Base-by-base conservation (phyloP, 2,329 filamentous ascomycete species). In the Fonsecaea pugnacius region DNA sequence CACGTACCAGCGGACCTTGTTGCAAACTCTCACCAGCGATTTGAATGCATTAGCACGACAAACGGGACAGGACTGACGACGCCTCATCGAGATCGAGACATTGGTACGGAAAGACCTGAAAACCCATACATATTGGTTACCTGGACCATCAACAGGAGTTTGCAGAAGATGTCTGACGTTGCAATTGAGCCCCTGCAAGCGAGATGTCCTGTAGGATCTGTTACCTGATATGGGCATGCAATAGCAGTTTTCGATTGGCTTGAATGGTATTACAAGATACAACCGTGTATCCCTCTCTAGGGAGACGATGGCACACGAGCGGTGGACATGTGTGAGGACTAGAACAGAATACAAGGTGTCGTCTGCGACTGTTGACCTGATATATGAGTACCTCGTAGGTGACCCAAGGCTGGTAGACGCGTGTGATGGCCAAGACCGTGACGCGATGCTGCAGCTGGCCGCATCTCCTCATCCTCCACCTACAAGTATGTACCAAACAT, bases 161-260 rank as follows among this genome's bases (percentile, higher is more conserved):
- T 6, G 2, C 8, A 16, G n/a, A 46, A 24, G 18, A 46, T 46
- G n/a, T 21, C 6, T 24, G 40, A 46, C 14, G 40, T 46, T 46
- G 40, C 40, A 46, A 46, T 46, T 46, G 40, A 46, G 40, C 7
- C 40, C 36, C 36, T 40, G 36, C 3, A 9, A 9, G 8, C 40
- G 40, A 46, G 16, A 24, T 46, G 2, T 46, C n/a, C n/a, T n/a
- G n/a, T n/a, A n/a, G 10, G 40, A 46, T 21, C 40, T 46, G 10
- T 7, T 46, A 24, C 40, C 40, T 18, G 18, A 46, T 46, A 46
- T 46, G 40, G 40, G 40, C 40, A 46, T 46, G 40, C 40, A 46
- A 46, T 8, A 6, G 18, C n/a, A 21, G 7, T 46, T 8, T 10
- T 24, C 18, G 18, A 46, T 46, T 46, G 40, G 40, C 40, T 46